Percentiles rank a stretch among this genome's conserved stretches.
phyloP scores from a whole-genome alignment of 129 eudicot genomes.

The Erigeron canadensis region DNA sequence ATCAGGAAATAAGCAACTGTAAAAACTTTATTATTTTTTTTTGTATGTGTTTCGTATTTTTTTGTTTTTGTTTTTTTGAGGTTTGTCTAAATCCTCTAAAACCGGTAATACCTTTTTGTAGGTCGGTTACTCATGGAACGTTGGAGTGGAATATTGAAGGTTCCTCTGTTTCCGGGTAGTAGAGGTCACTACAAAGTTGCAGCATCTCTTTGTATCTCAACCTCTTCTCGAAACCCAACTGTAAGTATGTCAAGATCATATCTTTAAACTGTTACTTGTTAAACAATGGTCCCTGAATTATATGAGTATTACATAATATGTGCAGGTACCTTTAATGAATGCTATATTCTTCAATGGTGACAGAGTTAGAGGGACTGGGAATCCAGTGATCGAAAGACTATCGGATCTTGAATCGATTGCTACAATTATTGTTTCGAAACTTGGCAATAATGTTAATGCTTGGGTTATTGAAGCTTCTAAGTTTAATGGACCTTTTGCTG shows the following conservation, averaged over 20 bases:
- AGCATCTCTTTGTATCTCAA: slow-evolving; percentile 70
- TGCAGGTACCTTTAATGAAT: slow-evolving; percentile 77
- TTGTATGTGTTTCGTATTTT: neutral
- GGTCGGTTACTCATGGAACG: slow-evolving; percentile 58
- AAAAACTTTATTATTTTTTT: neutral
- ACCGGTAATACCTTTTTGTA: slow-evolving; percentile 8
- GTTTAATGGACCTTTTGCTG: slow-evolving; percentile 91
- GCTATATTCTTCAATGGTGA: slow-evolving; percentile 89
- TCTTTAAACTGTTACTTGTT: neutral
- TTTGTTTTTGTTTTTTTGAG: neutral
- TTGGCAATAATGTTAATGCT: slow-evolving; percentile 66
- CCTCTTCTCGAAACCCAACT: slow-evolving; percentile 44
- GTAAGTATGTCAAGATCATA: slow-evolving; percentile 39
- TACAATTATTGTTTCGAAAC: slow-evolving; percentile 66
- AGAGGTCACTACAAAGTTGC: slow-evolving; percentile 64
- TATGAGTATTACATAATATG: slow-evolving; percentile 13
- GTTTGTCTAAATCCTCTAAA: neutral
- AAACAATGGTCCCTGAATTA: neutral
- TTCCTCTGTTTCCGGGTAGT: slow-evolving; percentile 60
- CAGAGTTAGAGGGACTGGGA: slow-evolving; percentile 78
- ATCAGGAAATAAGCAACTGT: neutral
- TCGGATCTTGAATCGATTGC: slow-evolving; percentile 69
- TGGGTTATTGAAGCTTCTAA: slow-evolving; percentile 87
- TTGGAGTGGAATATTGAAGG: slow-evolving; percentile 77
- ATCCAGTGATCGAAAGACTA: slow-evolving; percentile 88